Percentiles rank a stretch among this genome's conserved stretches.
Conservation (phyloP, 2,329 filamentous ascomycete species). For the Ceratocystis papillata region DNA sequence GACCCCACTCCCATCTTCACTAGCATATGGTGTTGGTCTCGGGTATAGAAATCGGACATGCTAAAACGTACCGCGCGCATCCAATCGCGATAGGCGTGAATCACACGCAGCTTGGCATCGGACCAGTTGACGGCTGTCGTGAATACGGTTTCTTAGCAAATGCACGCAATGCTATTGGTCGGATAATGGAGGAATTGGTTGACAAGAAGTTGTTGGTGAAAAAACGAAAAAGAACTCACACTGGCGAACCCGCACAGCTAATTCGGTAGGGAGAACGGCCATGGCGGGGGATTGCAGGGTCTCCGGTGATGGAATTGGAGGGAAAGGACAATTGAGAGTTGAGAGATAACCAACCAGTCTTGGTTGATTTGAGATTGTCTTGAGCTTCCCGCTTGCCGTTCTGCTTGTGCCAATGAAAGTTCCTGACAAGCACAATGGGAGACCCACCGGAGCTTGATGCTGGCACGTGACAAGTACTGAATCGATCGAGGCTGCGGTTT, state of each 20-base stretch:
- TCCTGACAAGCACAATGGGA: background rate
- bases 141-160: conserved; percentile 31
- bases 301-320: background rate
- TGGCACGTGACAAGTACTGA: background rate
- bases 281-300: conserved; percentile 42
- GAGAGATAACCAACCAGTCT: background rate
- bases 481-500: background rate
- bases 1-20: conserved; percentile 1
- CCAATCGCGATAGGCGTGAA: conserved; percentile 90
- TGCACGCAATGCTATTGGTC: background rate
- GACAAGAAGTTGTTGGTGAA: background rate
- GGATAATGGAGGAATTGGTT: background rate
- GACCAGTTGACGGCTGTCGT: conserved; percentile 69
- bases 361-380: background rate
- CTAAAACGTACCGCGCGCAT: conserved; percentile 70
- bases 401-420: background rate
- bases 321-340: conserved; percentile 25
- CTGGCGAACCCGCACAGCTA: conserved; percentile 68
- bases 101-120: conserved; percentile 77
- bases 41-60: background rate
- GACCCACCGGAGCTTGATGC: background rate
- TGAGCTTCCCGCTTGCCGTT: background rate
- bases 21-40: background rate
- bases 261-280: conserved; percentile 87
- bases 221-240: conserved; percentile 45